phyloP scores from a whole-genome alignment of 2,329 filamentous ascomycete species.

The Xylaria sp. region DNA sequence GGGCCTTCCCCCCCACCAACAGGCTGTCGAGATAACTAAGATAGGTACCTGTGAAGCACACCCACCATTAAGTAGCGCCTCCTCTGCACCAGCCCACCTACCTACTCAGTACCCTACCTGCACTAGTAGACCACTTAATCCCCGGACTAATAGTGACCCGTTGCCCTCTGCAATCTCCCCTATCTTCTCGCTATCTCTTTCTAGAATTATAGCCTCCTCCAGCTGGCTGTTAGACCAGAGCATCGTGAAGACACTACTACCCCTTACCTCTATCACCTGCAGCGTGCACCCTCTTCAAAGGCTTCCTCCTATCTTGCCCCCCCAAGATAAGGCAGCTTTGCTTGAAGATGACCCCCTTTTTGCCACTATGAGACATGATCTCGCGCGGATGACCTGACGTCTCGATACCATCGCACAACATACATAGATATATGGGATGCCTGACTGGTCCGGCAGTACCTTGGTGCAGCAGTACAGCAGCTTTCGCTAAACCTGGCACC shows the following conservation, averaged over 20 bases:
- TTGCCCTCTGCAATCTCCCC: constrained; percentile 7
- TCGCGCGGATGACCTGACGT: constrained; percentile 22
- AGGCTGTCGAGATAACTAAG: too few species aligned
- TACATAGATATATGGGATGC: constrained; percentile 6
- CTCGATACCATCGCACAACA: constrained; percentile 10
- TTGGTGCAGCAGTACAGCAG: constrained; percentile 8
- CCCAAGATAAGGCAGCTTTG: constrained; percentile 12
- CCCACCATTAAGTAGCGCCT: too few species aligned
- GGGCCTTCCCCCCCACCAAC: constrained; percentile 5
- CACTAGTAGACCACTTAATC: neutral
- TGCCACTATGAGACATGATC: constrained; percentile 5
- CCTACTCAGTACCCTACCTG: too few species aligned
- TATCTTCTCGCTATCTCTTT: constrained; percentile 21
- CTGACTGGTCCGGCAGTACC: constrained; percentile 8
- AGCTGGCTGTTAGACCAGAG: neutral
- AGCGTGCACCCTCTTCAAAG: constrained; percentile 5
- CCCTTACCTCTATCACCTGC: neutral
- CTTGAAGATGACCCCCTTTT: constrained; percentile 6
- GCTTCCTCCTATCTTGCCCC: constrained; percentile 8
- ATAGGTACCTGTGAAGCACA: too few species aligned
- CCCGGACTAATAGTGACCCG: constrained; percentile 2
- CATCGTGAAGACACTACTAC: neutral
- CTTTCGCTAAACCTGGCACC: constrained; percentile 17
- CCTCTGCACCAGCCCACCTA: too few species aligned
- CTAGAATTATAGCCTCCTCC: neutral